phyloP scores from a whole-genome alignment of 2,329 filamentous ascomycete genomes.

The Tolypocladium ovalisporum region DNA sequence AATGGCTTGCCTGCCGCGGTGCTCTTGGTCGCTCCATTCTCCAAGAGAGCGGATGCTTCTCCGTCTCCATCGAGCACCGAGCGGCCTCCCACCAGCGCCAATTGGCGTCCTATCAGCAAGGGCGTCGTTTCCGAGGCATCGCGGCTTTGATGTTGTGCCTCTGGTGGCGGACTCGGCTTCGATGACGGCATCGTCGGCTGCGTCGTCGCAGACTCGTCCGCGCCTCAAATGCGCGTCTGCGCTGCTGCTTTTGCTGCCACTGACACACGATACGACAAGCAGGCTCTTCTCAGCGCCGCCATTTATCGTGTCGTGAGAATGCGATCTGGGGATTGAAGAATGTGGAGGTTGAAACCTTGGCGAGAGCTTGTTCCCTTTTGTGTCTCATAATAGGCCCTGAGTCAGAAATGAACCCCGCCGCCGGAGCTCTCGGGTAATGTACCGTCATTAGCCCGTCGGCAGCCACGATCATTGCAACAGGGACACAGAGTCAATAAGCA shows the following conservation, averaged over 20 bases:
- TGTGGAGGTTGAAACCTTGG: neutral
- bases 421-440: neutral
- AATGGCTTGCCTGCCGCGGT: constrained; percentile 29
- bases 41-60: neutral
- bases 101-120: neutral
- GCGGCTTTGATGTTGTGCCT: neutral
- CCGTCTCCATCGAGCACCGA: neutral
- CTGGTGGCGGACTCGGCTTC: neutral
- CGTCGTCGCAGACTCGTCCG: neutral
- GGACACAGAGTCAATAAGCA: no score
- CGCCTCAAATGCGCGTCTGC: neutral
- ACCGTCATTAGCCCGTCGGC: neutral
- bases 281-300: neutral
- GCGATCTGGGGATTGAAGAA: neutral
- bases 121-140: neutral
- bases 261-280: neutral
- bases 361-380: neutral
- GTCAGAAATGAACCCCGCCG: neutral
- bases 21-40: neutral
- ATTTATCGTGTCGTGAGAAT: neutral
- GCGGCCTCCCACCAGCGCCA: neutral
- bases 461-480: neutral
- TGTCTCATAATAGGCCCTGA: neutral
- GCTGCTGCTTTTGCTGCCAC: neutral
- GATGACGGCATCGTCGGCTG: neutral